Percentiles rank a stretch among this genome's conserved stretches.
Conservation (phyloP, 257 asterid genomes). For the Przewalskia tangutica region DNA sequence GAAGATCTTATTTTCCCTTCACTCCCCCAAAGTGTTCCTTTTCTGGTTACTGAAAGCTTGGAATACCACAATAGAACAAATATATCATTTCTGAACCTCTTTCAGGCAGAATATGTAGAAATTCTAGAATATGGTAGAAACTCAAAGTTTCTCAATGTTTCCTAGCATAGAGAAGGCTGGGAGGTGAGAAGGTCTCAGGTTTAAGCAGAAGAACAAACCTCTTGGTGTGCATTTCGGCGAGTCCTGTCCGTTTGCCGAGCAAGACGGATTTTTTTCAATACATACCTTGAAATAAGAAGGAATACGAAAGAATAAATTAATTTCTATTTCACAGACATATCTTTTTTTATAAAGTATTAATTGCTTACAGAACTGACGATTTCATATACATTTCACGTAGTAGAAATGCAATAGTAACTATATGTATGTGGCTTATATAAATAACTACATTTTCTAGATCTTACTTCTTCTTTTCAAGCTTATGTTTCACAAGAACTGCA, state of each 20-base stretch:
- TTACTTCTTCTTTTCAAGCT: conserved; percentile 77
- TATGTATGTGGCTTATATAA: not conserved
- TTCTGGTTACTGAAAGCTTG: not conserved
- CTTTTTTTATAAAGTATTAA: not conserved
- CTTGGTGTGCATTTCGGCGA: conserved; percentile 92
- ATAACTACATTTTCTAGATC: conserved; percentile 9
- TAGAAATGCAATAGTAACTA: not conserved
- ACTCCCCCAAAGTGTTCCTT: not conserved
- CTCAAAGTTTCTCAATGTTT: not conserved
- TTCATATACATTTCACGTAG: not conserved
- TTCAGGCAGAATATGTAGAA: not conserved
- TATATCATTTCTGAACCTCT: not conserved
- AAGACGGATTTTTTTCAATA: conserved; percentile 81
- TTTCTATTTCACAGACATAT: not conserved
- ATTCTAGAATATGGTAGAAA: not conserved
- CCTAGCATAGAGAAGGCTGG: not conserved
- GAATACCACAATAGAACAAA: not conserved
- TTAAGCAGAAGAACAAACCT: conserved; percentile 37
- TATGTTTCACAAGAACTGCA: conserved; percentile 79
- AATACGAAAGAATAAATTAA: conserved; percentile 11
- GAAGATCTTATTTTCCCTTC: not conserved
- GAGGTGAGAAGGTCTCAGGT: not conserved
- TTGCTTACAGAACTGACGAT: not conserved
- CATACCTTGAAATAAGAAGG: conserved; percentile 40
- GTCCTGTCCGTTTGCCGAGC: conserved; percentile 96